These are phyloP conservation scores for Gentiana macrophylla DNA, from an alignment of 257 asterid genomes.

Conservation along the genomic window DNA sequence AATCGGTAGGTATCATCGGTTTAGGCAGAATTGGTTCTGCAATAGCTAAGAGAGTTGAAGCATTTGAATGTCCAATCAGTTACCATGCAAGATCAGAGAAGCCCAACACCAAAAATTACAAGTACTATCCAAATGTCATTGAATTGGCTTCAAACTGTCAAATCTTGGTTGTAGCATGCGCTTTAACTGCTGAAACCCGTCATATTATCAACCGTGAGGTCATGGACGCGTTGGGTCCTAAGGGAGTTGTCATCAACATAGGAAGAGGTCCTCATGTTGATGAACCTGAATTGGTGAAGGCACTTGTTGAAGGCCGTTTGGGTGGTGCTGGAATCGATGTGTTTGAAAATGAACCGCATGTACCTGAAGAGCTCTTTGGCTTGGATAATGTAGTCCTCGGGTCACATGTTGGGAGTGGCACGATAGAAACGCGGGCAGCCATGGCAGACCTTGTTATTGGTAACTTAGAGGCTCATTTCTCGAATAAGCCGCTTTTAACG, in stretches of 20 bases:
- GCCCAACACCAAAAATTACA: conserved; percentile 29
- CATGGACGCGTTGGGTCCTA: conserved; percentile 62
- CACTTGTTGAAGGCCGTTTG: conserved; percentile 72
- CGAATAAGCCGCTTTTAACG: conserved; percentile 45
- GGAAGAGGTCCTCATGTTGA: conserved; percentile 82
- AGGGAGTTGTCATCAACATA: conserved; percentile 68
- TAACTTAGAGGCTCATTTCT: conserved; percentile 68
- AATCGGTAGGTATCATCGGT: conserved; percentile 66
- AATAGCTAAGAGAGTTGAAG: conserved; percentile 60
- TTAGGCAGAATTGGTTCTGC: conserved; percentile 79
- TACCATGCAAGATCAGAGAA: conserved; percentile 61
- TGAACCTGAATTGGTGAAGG: conserved; percentile 66
- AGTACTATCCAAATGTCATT: conserved; percentile 32
- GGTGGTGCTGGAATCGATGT: conserved; percentile 95
- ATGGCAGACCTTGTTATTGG: conserved; percentile 76
- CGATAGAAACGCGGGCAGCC: conserved; percentile 52
- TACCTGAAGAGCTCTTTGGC: conserved; percentile 46
- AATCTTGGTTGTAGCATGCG: conserved; percentile 67
- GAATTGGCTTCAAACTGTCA: conserved; percentile 69
- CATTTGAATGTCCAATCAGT: conserved; percentile 59
- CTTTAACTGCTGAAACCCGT: conserved; percentile 54
- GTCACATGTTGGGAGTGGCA: conserved; percentile 75
- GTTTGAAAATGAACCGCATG: conserved; percentile 66
- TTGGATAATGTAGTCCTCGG: conserved; percentile 58
- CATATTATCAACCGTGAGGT: conserved; percentile 63